Evolutionary conservation across 805 yeast species (phyloP), one percentile per base, ranked within the genome.

Genomic region (Saccharomycopsis microspora): DNA sequence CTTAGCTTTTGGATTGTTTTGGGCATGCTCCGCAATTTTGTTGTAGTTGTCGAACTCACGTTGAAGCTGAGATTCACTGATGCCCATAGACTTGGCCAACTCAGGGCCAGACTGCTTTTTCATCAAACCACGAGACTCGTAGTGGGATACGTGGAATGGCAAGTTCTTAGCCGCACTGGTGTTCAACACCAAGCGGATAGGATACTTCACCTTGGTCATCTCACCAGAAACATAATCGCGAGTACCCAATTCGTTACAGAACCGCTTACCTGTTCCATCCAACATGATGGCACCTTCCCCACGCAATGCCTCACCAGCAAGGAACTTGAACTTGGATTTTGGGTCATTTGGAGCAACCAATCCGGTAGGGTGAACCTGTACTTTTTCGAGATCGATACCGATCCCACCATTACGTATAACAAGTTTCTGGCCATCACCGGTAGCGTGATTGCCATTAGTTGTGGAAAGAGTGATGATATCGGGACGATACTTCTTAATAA

Each of bases 281-380:
- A 79, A 58, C 59, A 79, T 67, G 37, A 79, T 66, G 0, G 83
- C 85, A 33, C 85, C 85, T 60, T 75, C 81, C 10, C 84, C 84
- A 50, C 84, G 65, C 35, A 79, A 64, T 4, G 81, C 82, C 59
- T 78, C 84, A 3, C 83, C 84, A 5, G 83, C 84, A 40, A 79
- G 63, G 51, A 76, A 74, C 48, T 76, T 65, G 57, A 76, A 76
- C 49, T 79, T 66, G 46, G 58, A 58, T 37, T 60, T 56, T 1
- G 77, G 77, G 38, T 76, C 81, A 33, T 56, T 62, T 37, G 75
- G 77, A 52, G 74, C 76, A 47, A 79, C 72, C 53, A 78, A 69
- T 0, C 84, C 85, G 3, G 84, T 78, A 5, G 85, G 85, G 55
- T 79, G 84, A 29, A 79, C 80, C 59, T 79, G 85, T 41, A 79